phyloP scores from a whole-genome alignment of 106 monocot species.

The Acorus gramineus region DNA sequence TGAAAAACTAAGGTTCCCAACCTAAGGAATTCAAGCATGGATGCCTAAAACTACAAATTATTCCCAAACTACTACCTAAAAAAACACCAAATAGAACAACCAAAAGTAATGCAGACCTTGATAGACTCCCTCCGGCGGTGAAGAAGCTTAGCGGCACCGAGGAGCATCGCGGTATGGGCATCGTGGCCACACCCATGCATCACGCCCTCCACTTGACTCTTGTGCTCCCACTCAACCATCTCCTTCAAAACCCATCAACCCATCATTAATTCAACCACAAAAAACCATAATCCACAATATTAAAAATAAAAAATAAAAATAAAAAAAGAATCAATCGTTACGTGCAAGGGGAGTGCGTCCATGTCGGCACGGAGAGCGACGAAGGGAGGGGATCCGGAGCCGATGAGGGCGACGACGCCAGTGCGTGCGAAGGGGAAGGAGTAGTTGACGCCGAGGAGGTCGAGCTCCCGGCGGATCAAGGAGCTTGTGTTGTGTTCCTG shows the following conservation, averaged over 20 bases:
- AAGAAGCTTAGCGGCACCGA: conserved; percentile 84
- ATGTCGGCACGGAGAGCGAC: conserved; percentile 89
- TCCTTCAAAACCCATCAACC: conserved; percentile 22
- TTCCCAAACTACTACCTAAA: neutral
- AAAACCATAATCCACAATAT: neutral
- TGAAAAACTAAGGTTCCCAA: too few species aligned
- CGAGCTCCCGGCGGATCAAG: conserved; percentile 60
- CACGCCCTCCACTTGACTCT: conserved; percentile 57
- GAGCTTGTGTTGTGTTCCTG: conserved; percentile 69
- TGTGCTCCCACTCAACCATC: conserved; percentile 76
- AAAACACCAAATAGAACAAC: neutral
- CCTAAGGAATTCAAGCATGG: conserved; percentile 7
- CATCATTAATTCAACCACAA: neutral
- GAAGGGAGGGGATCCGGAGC: conserved; percentile 52
- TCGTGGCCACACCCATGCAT: conserved; percentile 89
- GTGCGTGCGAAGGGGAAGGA: conserved; percentile 52
- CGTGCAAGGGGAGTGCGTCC: conserved; percentile 82
- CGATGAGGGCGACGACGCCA: conserved; percentile 59
- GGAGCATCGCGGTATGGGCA: conserved; percentile 68
- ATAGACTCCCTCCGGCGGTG: conserved; percentile 42
- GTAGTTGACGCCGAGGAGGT: conserved; percentile 43
- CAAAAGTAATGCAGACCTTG: conserved; percentile 29
- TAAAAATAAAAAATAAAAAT: neutral
- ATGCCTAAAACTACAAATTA: conserved; percentile 8
- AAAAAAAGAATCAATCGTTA: neutral